Base-by-base conservation (phyloP, 805 yeast species). In the Ogataea ganodermae region DNA sequence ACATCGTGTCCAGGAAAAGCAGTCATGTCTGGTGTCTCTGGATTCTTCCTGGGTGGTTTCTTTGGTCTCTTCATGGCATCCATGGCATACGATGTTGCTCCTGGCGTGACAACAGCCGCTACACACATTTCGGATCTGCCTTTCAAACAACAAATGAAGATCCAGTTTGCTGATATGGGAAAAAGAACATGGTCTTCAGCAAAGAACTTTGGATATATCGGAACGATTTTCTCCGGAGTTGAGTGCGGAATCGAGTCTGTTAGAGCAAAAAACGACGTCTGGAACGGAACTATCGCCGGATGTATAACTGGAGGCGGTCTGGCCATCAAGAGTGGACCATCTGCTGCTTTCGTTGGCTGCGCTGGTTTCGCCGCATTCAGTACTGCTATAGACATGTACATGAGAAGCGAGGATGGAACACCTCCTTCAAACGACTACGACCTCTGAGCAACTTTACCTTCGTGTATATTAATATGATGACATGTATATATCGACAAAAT, bases 301-400 rank as follows among this genome's bases (percentile, higher is more conserved):
- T 94, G 97, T 69, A 73, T 92, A 30, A 94, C 99, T 1, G 99
- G 99, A 36, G 99, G 96, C 27, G 97, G 96, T 0, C 76, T 94
- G 44, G 96, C 97, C 1, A 78, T 87, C 57, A 89, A 86, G 63
- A 81, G 94, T 40, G 99, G 99, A 1, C 99, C 99, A 1, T 90
- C 84, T 59, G 95, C 96, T 23, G 94, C 96, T 0, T 59, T 83
- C 21, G 65, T 91, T 49, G 99, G 99, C 1, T 94, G 98, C 74
- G 97, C 95, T 22, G 99, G 97, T 7, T 94, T 94, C 72, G 97
- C 98, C 2, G 96, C 94, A 6, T 94, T 94, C 66, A 85, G 96
- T 46, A 83, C 89, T 3, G 96, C 96, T 6, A 81, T 91, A 49
- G 97, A 91, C 63, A 65, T 86, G 55, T 91, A 91, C 60, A 77